Evolutionary conservation across 2,329 filamentous ascomycete genomes (phyloP).

Genomic region (Trichoderma koningii): DNA sequence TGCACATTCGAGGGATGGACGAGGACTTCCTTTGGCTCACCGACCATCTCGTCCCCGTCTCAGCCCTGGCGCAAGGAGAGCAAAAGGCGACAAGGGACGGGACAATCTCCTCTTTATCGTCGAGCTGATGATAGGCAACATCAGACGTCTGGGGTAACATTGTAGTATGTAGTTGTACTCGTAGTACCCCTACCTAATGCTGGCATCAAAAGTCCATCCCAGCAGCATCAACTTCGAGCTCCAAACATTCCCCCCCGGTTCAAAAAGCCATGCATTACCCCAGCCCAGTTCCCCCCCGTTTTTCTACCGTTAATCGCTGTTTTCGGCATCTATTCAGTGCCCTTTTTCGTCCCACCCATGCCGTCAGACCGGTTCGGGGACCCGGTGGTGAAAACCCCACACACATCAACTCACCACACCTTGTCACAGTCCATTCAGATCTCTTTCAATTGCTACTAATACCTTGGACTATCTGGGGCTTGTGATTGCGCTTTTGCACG

Average conservation of each 20-base stretch:
- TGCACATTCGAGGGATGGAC: background rate
- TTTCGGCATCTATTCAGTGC: conserved; percentile 23
- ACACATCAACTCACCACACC: background rate
- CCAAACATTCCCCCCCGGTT: background rate
- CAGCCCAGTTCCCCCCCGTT: background rate
- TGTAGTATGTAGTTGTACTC: too few species aligned
- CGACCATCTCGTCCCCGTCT: conserved; percentile 7
- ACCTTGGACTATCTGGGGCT: background rate
- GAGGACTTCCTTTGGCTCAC: background rate
- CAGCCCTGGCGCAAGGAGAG: background rate
- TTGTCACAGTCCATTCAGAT: conserved; percentile 1
- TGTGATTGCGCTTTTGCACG: background rate
- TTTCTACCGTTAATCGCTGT: conserved; percentile 19
- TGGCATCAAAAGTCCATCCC: too few species aligned
- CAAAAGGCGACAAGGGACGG: background rate
- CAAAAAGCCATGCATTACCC: background rate
- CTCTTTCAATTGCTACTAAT: background rate
- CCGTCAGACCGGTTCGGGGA: conserved; percentile 24
- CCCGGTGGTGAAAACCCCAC: conserved; percentile 17
- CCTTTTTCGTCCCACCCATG: background rate
- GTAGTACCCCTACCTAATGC: too few species aligned
- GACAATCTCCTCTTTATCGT: background rate
- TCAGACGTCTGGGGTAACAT: too few species aligned
- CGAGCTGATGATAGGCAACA: too few species aligned
- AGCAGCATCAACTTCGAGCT: background rate